Base-by-base conservation (phyloP, 257 asterid species). In the Solanum piurae region DNA sequence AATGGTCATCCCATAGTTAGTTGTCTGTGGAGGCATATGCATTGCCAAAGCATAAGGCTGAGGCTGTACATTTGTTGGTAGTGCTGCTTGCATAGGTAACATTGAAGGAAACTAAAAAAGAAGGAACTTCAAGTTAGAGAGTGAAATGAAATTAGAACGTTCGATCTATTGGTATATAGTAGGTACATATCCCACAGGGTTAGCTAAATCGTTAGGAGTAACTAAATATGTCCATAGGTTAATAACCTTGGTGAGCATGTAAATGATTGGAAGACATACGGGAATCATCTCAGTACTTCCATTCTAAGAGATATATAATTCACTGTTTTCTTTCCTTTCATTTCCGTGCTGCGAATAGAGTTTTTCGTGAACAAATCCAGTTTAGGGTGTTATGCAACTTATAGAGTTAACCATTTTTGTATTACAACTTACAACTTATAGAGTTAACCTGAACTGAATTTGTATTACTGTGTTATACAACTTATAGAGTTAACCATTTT, bases 31-130 rank as follows among this genome's bases (percentile, higher is more conserved):
- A 86, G 88, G 37, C 74, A 77, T 5, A 87, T 88, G 33, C 74
- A 77, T 4, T 71, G 94, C 86, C 31, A 91, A 21, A 88, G 91
- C 87, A 89, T 89, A 91, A 80, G 91, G 87, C 82, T 88, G 95
- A 85, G 90, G 87, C 69, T 88, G 92, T 77, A 88, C 88, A 25
- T 86, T 86, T 33, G 76, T 72, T n/a, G 96, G 91, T 52, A 91
- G 75, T 38, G 92, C 90, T 90, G 91, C 94, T 91, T 91, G 98
- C 88, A 93, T 25, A 29, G 94, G 37, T 75, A 94, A 74, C 95
- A 93, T 90, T 12, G 93, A 88, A 73, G 94, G 94, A 89, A 92
- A 92, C 99, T 95, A 89, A 52, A 89, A n/a, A 73, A 85, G 21
- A 44, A 23, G 62, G 29, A 76, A n/a, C 62, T 29, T 37, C 4